Percentiles rank a stretch among this genome's conserved stretches.
Evolutionary conservation across 2,329 filamentous ascomycete species (phyloP).

Genomic region (Aplosporella prunicola): DNA sequence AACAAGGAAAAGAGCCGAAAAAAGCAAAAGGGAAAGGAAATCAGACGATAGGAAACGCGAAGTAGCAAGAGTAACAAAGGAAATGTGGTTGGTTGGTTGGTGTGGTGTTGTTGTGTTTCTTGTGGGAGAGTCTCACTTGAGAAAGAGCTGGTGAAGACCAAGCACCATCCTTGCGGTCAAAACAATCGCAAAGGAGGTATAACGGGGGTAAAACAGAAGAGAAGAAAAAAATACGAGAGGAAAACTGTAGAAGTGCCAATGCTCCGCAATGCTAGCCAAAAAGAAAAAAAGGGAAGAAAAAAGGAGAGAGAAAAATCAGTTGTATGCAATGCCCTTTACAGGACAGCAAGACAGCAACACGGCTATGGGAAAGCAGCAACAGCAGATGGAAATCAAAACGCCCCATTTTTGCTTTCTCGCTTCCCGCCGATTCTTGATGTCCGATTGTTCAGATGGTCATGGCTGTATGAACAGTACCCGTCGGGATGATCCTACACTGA

Average conservation of each 20-base stretch:
- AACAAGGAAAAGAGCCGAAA: conserved; percentile 3
- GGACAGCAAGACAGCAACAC: conserved; percentile 5
- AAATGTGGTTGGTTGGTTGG: conserved; percentile 10
- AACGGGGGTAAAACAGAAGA: neutral
- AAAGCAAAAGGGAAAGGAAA: conserved; percentile 3
- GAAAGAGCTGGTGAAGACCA: conserved; percentile 8
- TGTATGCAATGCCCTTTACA: conserved; percentile 8
- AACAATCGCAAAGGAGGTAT: neutral
- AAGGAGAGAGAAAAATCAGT: conserved; percentile 3
- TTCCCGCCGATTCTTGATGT: conserved; percentile 8
- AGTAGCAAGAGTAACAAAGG: conserved; percentile 10
- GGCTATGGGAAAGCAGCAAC: conserved; percentile 2
- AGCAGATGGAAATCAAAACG: conserved; percentile 7
- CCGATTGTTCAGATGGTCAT: conserved; percentile 4
- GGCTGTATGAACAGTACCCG: conserved; percentile 10
- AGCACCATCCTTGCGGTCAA: conserved; percentile 3
- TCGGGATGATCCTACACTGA: conserved; percentile 5
- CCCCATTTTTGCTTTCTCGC: conserved; percentile 11
- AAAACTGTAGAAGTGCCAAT: conserved; percentile 7
- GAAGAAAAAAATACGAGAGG: neutral
- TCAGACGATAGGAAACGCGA: neutral
- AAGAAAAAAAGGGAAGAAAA: neutral
- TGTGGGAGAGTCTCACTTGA: neutral
- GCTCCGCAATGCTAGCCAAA: conserved; percentile 12
- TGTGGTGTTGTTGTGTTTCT: too few species aligned